Base-by-base conservation (phyloP, 139 green algal genomes). In the Astrephomene gubernaculifera region DNA sequence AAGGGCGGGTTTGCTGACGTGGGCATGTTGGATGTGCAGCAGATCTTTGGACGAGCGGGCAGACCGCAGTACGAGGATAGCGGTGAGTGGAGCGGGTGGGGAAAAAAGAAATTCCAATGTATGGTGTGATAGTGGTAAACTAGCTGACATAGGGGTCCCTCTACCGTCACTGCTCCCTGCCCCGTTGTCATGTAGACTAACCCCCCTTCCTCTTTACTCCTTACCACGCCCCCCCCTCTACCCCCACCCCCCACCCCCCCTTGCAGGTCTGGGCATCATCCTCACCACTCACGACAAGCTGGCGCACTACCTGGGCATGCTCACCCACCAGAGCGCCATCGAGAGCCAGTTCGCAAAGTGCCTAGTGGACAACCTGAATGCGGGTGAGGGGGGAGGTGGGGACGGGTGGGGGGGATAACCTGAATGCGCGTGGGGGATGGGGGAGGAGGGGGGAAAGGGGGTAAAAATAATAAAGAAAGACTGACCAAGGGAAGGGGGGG, bases 11-110 rank as follows among this genome's bases (percentile, higher is more conserved):
- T 99, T 83, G 93, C 84, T 1, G 95, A 99, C 67, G 88, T 99
- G 54, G 95, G 95, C 81, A 97, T 99, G 92, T 92, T 99, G 52
- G 97, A 99, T 74, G 97, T 99, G 71, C 95, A 98, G 91, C 97
- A 99, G 93, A 99, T 99, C 87, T 99, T 99, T 90, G 97, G 97
- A 8, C 93, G 97, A 17, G 97, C 97, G 14, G 97, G 97, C 17
- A 87, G 97, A 25, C 97, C 97, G 2, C 97, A 99, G 70, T 87
- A 82, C 29, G 93, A 97, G 80, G 90, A 93, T 68, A 89, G 49
- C 14, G 92, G 93, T 33, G 79, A 86, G 69, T 54, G 2, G 29
- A 31, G 70, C 29, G 29, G 10, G 43, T 17, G 8, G 65, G 2
- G 19, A n/a, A n/a, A n/a, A n/a, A n/a, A n/a, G n/a, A n/a, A n/a